Evolutionary conservation across 73 alveolate genomes (phyloP).

Genomic region (Paramecium bursaria): DNA sequence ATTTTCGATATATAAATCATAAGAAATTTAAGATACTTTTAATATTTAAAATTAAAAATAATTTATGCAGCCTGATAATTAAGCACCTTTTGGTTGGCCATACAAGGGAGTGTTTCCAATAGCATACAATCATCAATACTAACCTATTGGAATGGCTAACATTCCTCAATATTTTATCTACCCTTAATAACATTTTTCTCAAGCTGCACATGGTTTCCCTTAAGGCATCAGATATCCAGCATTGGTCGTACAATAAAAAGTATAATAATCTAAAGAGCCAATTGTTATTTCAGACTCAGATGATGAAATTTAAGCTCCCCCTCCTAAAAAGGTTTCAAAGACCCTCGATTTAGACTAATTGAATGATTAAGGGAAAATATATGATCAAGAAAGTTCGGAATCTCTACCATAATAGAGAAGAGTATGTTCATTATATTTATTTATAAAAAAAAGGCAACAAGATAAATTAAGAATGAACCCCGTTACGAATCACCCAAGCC

Average conservation of each 20-base stretch:
- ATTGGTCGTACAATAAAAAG: neutral
- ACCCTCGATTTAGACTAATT: conserved; percentile 3
- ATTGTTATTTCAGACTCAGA: neutral
- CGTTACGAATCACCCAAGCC: neutral
- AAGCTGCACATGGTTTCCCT: neutral
- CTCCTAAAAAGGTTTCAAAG: neutral
- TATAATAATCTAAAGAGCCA: neutral
- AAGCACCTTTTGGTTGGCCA: too few species aligned
- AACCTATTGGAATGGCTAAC: too few species aligned
- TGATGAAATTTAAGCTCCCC: neutral
- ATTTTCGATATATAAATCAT: too few species aligned
- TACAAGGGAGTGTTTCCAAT: too few species aligned
- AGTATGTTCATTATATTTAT: neutral
- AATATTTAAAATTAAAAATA: too few species aligned
- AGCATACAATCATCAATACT: too few species aligned
- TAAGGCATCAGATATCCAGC: neutral
- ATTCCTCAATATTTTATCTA: too few species aligned
- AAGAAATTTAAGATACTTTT: too few species aligned
- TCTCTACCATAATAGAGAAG: neutral
- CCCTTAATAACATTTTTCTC: neutral
- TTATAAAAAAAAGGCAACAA: neutral
- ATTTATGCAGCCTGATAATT: too few species aligned
- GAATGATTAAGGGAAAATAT: neutral
- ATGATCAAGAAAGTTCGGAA: neutral
- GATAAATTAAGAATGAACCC: neutral